These are phyloP conservation scores for Euptelea pleiosperma DNA, from an alignment of 164 flowering plant genomes.

Conservation along the genomic window DNA sequence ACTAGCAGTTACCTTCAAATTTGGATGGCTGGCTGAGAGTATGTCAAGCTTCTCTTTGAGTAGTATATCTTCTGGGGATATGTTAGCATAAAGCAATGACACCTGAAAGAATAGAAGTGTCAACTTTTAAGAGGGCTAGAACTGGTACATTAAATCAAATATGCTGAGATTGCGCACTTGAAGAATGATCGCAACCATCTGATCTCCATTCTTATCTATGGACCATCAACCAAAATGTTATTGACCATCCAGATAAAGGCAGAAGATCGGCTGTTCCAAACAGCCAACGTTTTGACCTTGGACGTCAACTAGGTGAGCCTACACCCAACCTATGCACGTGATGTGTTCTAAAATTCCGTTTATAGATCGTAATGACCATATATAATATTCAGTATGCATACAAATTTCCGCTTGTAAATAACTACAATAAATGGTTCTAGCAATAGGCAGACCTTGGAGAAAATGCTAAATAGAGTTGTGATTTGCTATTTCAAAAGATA, in stretches of 20 bases:
- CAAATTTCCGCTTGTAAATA: too few species aligned
- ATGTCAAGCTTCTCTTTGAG: constrained; percentile 91
- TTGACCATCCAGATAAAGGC: too few species aligned
- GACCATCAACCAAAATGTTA: not conserved
- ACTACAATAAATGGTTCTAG: not conserved
- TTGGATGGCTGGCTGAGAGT: constrained; percentile 78
- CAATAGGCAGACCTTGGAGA: not conserved
- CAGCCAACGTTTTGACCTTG: not conserved
- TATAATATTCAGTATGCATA: too few species aligned
- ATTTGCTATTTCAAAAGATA: not conserved
- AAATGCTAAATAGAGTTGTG: not conserved
- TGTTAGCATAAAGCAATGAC: constrained; percentile 79
- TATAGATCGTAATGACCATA: not conserved
- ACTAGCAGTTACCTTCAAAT: constrained; percentile 66
- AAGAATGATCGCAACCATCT: not conserved
- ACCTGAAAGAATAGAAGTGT: constrained; percentile 44
- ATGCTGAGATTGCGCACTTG: not conserved
- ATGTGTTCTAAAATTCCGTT: not conserved
- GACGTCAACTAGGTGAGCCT: not conserved
- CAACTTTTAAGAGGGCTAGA: constrained; percentile 3
- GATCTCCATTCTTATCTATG: not conserved
- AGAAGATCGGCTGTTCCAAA: too few species aligned
- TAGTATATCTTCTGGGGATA: constrained; percentile 94
- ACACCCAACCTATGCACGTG: not conserved
- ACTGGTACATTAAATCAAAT: not conserved